These are phyloP conservation scores for Moricandia moricandioides DNA, from an alignment of 345 rosid species.

Conservation along the genomic window DNA sequence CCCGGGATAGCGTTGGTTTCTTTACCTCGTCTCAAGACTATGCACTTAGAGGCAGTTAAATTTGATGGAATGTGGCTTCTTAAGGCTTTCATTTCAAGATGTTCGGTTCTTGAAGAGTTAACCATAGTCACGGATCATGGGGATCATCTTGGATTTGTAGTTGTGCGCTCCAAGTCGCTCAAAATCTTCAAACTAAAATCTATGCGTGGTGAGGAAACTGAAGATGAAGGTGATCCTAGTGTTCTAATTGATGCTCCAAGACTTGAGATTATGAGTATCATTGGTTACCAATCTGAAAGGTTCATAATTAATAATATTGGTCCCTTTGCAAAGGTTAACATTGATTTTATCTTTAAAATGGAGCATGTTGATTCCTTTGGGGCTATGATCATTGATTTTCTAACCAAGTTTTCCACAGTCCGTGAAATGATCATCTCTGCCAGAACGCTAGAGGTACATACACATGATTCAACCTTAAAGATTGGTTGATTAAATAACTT, in stretches of 20 bases:
- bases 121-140: not conserved
- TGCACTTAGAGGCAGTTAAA: not conserved
- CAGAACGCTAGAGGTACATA: not conserved
- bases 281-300: not conserved
- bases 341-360: not conserved
- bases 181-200: not conserved
- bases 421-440: not conserved
- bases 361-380: not conserved
- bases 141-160: not conserved
- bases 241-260: not conserved
- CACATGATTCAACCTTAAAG: not conserved
- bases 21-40: constrained; percentile 13
- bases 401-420: not conserved
- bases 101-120: not conserved
- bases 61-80: not conserved
- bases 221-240: not conserved
- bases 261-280: not conserved
- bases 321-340: not conserved
- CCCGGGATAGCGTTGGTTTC: not conserved
- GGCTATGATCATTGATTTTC: not conserved
- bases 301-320: not conserved
- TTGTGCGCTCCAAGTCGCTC: not conserved
- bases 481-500: not conserved
- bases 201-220: not conserved
- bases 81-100: not conserved